Conservation (phyloP, 495 filamentous ascomycete species). For the Trichoderma reesei region DNA sequence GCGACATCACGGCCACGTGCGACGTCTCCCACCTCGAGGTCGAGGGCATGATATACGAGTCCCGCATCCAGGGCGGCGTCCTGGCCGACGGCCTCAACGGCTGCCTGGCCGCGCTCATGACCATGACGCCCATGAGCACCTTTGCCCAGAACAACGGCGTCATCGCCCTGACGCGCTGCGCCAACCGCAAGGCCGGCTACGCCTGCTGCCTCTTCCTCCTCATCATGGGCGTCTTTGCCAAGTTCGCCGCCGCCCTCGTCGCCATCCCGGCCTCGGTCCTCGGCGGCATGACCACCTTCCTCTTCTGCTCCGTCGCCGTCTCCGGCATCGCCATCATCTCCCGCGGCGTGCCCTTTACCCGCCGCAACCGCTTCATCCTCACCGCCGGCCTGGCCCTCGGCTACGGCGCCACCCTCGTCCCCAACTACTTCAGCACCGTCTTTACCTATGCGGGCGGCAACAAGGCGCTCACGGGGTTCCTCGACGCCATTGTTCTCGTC, state of each 20-base stretch:
- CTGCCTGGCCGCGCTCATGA: constrained; percentile 68
- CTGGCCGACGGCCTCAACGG: constrained; percentile 80
- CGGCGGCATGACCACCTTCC: constrained; percentile 89
- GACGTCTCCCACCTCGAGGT: constrained; percentile 82
- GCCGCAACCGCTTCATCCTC: constrained; percentile 81
- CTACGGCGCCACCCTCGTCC: constrained; percentile 73
- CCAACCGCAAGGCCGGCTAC: constrained; percentile 80
- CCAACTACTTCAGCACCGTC: constrained; percentile 64
- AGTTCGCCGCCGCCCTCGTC: constrained; percentile 82
- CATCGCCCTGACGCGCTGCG: constrained; percentile 80
- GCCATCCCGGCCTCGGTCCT: constrained; percentile 73
- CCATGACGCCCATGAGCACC: constrained; percentile 75
- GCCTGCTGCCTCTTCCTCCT: constrained; percentile 69
- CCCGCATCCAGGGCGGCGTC: constrained; percentile 82
- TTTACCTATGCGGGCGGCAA: constrained; percentile 67
- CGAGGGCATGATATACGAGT: constrained; percentile 71
- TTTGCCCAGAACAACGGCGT: constrained; percentile 85
- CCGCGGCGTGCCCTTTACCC: constrained; percentile 60
- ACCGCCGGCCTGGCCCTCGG: constrained; percentile 69
- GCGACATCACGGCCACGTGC: constrained; percentile 64
- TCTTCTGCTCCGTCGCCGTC: constrained; percentile 76
- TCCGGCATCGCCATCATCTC: constrained; percentile 80
- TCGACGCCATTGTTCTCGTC: constrained; percentile 72
- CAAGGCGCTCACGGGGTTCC: constrained; percentile 60
- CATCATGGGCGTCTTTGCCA: constrained; percentile 83